A percentile compares a stretch with the other conserved stretches of the same genome.
phyloP scores from a whole-genome alignment of 2,329 filamentous ascomycete genomes.

The Monilinia vaccinii-corymbosi region DNA sequence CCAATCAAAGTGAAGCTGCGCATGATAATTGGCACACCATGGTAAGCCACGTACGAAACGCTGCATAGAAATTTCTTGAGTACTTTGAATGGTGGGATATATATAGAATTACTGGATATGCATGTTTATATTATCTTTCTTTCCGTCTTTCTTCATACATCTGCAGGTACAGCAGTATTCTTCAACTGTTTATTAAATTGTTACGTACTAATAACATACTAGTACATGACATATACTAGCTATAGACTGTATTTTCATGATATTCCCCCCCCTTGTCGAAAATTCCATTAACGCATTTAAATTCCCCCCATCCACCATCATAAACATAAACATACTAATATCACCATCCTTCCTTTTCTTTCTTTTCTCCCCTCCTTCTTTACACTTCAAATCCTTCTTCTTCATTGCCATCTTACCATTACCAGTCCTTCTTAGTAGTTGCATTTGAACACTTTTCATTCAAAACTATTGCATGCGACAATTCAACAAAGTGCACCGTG shows the following conservation, averaged over 20 bases:
- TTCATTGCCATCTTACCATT: not conserved
- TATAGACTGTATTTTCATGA: too few species aligned
- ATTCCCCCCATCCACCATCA: not conserved
- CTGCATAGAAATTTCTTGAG: not conserved
- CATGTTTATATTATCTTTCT: too few species aligned
- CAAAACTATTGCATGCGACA: not conserved
- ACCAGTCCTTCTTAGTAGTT: not conserved
- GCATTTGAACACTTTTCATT: not conserved
- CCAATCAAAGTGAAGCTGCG: not conserved
- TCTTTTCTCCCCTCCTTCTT: too few species aligned
- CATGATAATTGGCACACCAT: not conserved
- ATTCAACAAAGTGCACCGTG: not conserved
- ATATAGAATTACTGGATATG: too few species aligned
- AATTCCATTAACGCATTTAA: too few species aligned
- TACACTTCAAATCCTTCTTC: not conserved
- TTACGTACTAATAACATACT: too few species aligned
- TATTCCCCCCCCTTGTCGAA: too few species aligned
- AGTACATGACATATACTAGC: too few species aligned
- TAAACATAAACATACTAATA: not conserved
- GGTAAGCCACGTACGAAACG: not conserved
- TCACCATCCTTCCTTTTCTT: not conserved
- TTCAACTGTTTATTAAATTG: too few species aligned
- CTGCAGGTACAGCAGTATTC: too few species aligned
- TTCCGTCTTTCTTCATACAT: too few species aligned
- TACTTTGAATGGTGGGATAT: too few species aligned